Evolutionary conservation across 2,329 filamentous ascomycete species (phyloP).

Genomic region (Zelopaecilomyces penicillatus): DNA sequence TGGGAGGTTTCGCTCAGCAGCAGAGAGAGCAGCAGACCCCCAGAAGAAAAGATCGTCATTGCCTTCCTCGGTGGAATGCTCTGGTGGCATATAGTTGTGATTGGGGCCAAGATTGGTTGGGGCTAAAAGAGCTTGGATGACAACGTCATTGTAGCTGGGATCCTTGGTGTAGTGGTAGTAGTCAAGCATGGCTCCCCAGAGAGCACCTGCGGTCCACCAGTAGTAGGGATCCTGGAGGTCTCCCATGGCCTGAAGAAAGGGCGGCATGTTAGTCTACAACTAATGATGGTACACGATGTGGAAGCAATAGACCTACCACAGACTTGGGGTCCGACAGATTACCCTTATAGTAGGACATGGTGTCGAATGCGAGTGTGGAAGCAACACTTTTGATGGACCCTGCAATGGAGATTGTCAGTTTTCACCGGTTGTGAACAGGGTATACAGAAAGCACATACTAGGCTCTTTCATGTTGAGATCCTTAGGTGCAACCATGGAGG

Average conservation of each 20-base stretch:
- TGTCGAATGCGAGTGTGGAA: conserved; percentile 49
- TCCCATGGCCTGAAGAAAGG: conserved; percentile 38
- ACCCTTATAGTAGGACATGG: conserved; percentile 58
- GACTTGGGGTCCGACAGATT: conserved; percentile 44
- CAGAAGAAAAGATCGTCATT: conserved; percentile 73
- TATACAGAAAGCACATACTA: conserved; percentile 18
- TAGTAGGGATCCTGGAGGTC: conserved; percentile 60
- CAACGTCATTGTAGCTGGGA: conserved; percentile 49
- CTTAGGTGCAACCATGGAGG: conserved; percentile 24
- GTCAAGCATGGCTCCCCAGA: conserved; percentile 61
- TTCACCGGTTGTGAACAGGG: not conserved
- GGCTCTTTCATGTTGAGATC: conserved; percentile 30
- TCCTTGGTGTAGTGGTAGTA: conserved; percentile 62
- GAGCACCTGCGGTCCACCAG: conserved; percentile 58
- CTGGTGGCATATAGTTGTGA: conserved; percentile 51
- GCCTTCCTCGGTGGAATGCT: conserved; percentile 52
- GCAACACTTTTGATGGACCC: conserved; percentile 55
- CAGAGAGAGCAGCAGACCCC: conserved; percentile 58
- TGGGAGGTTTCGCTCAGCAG: conserved; percentile 60
- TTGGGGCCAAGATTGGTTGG: conserved; percentile 47
- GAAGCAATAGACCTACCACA: conserved; percentile 23
- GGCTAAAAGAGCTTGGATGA: conserved; percentile 50
- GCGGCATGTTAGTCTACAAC: not conserved
- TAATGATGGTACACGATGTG: not conserved
- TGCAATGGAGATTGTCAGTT: conserved; percentile 19